phyloP scores from a whole-genome alignment of 345 rosid species.

The Euclidium syriacum region DNA sequence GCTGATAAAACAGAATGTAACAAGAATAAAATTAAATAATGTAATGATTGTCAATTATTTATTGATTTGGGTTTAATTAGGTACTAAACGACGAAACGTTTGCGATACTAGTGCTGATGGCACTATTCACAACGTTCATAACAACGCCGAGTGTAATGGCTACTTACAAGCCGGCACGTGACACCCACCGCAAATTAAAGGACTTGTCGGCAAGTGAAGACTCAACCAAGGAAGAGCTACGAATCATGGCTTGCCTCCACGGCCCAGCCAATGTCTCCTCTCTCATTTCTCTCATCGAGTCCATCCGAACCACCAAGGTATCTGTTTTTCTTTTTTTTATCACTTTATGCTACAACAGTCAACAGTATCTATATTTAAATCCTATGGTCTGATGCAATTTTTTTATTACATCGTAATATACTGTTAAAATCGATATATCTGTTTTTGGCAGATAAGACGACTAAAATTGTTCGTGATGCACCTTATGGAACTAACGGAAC shows the following conservation, averaged over 20 bases:
- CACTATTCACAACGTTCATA: conserved; percentile 81
- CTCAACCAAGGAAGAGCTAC: conserved; percentile 42
- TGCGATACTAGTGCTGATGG: conserved; percentile 78
- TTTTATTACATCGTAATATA: not conserved
- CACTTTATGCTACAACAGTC: not conserved
- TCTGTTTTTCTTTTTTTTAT: not conserved
- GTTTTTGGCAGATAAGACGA: conserved; percentile 12
- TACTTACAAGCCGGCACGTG: conserved; percentile 58
- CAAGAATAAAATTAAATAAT: not conserved
- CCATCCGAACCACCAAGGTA: conserved; percentile 54
- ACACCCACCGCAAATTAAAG: conserved; percentile 44
- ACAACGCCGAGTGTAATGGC: conserved; percentile 76
- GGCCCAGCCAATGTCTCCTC: conserved; percentile 63
- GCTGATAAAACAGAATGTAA: not conserved
- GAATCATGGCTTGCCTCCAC: conserved; percentile 66
- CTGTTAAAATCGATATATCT: not conserved
- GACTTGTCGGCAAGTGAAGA: conserved; percentile 36
- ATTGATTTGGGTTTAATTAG: conserved; percentile 28
- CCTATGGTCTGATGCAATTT: not conserved
- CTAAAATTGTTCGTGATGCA: conserved; percentile 73
- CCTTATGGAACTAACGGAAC: conserved; percentile 75
- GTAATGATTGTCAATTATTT: not conserved
- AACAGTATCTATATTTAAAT: not conserved
- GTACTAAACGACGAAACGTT: conserved; percentile 79
- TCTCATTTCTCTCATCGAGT: conserved; percentile 57